Conservation (phyloP, 2,329 filamentous ascomycete species). For the Trichoderma sp. region DNA sequence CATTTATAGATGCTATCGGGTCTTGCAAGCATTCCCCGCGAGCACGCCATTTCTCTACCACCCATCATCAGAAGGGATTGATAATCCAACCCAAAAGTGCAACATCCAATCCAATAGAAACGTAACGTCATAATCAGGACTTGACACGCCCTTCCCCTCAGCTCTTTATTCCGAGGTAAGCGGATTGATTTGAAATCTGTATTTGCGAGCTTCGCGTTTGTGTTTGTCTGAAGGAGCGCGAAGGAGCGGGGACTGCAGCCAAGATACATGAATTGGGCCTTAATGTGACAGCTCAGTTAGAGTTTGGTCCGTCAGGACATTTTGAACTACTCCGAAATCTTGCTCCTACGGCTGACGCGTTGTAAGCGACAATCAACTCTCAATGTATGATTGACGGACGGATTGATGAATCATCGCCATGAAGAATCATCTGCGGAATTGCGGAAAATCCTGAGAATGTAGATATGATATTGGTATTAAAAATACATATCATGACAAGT, state of each 20-base stretch:
- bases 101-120: not conserved
- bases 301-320: not conserved
- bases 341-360: not conserved
- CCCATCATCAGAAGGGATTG: conserved; percentile 26
- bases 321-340: not conserved
- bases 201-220: not conserved
- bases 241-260: not conserved
- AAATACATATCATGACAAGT: not conserved
- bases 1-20: not conserved
- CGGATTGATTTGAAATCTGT: conserved; percentile 13
- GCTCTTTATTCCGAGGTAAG: not conserved
- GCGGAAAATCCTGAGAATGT: not conserved
- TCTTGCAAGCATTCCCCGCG: conserved; percentile 16
- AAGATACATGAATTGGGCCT: not conserved
- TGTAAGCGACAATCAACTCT: not conserved
- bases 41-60: conserved; percentile 30
- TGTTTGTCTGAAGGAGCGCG: not conserved
- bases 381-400: not conserved
- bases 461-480: not conserved
- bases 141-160: conserved; percentile 7
- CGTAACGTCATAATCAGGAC: conserved; percentile 2
- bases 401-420: not conserved
- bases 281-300: not conserved
- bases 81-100: conserved; percentile 28
- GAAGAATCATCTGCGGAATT: not conserved